Evolutionary conservation across 768 basidiomycete genomes (phyloP), one percentile per base, ranked within the genome.

Genomic region (Russula vinacea): DNA sequence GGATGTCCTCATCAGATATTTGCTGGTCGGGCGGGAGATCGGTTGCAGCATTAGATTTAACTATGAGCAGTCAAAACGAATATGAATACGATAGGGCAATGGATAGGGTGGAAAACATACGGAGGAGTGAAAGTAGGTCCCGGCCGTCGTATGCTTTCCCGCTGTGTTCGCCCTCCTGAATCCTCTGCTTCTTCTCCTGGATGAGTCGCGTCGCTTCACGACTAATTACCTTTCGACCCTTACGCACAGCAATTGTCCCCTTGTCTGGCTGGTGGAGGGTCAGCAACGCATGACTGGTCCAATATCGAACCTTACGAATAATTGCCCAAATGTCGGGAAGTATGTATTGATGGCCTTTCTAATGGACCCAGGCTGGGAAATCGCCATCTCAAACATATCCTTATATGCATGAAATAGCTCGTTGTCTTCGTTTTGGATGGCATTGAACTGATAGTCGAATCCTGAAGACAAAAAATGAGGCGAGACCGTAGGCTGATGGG

Each of bases 371-470:
- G 80, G 76, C 71, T 86, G 86, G 0, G 87, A 84, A 19, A 93
- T 74, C 19, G 84, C 86, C 5, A 85, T 79, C 61, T 81, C 87
- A 62, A 94, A 94, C 86, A 94, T 90, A 60, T 93, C 89, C 70
- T 86, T 90, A 73, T 92, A 91, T 0, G 92, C 91, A 37, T 74
- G 73, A 68, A 92, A 88, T 9, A 93, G 79, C 68, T 89, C 87
- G 64, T 93, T 91, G 1, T 87, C 79, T 70, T 90, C 87, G 51
- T 90, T 81, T 52, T 88, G 81, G 40, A 96, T 87, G 1, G 94
- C 86, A 65, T 90, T 85, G 77, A 97, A 94, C 62, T 87, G 79
- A 70, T 95, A 95, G 67, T 87, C 90, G 71, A 95, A 96, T 2
- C 89, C 91, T 92, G 35, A 56, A 9, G 16, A 29, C 51, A 14